Base-by-base conservation (phyloP, 352 stramenopile species). In the Aphanomyces euteiches region DNA sequence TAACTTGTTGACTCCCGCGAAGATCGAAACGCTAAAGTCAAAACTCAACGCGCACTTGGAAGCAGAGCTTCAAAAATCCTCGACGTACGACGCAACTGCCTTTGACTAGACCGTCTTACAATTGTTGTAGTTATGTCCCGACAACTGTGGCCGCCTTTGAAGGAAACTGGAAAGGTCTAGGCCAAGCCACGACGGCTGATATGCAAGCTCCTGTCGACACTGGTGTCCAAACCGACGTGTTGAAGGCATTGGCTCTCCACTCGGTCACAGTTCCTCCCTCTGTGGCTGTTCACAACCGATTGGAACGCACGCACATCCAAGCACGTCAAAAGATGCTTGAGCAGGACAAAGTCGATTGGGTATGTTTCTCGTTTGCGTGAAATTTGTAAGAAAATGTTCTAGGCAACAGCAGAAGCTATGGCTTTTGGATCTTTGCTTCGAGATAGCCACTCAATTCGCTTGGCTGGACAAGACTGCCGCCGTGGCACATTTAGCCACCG, bases 401-500 rank as follows among this genome's bases (percentile, higher is more conserved):
- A 50, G 43, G 89, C 86, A 6, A 95, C 87, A 0, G 90, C 89
- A 2, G 89, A 96, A 67, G 84, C 84, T 13, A 92, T 96, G 79
- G 89, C 89, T 7, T 96, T 96, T 41, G 90, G 85, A 3, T 90
- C 84, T 0, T 79, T 96, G 39, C 81, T 97, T 72, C 77, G 83
- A 67, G 87, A 96, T 10, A 87, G 89, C 45, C 73, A 90, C 47
- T 90, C 90, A 28, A 82, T 96, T 45, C 85, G 90, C 53, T 73
- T 96, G 19, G 78, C 81, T 13, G 90, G 90, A 7, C 89, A 96
- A 66, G 90, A 96, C 69, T 91, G 84, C 56, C 84, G 90, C 57
- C 86, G 90, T 41, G 90, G 89, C 5, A 96, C 90, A 15, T 96
- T 96, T 71, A 92, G 82, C 53, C 89, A 96, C 56, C 82, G 89